Percentiles rank a stretch among this genome's conserved stretches.
Conservation (phyloP, 78 protist species). For the Cavenderia fasciculata region DNA sequence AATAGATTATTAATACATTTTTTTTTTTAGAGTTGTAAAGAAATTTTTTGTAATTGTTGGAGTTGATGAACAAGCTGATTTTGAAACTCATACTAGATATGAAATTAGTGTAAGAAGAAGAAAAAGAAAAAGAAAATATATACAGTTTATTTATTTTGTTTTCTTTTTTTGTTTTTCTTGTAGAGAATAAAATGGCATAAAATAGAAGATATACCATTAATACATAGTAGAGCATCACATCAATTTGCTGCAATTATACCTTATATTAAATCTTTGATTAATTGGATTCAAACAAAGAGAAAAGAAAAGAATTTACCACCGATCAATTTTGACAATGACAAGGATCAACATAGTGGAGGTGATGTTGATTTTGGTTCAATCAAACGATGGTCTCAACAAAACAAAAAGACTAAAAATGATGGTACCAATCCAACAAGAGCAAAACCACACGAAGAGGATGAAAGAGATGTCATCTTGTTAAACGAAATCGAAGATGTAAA, state of each 20-base stretch:
- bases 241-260: constrained; percentile 76
- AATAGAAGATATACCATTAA: constrained; percentile 55
- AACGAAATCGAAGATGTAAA: constrained; percentile 10
- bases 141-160: neutral
- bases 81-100: constrained; percentile 75
- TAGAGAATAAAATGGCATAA: constrained; percentile 72
- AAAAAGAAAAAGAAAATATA: neutral
- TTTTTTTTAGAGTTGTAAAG: constrained; percentile 25
- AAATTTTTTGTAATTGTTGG: constrained; percentile 61
- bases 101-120: constrained; percentile 50
- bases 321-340: neutral
- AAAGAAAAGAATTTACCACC: constrained; percentile 20
- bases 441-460: constrained; percentile 7
- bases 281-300: constrained; percentile 6
- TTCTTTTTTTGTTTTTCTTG: neutral
- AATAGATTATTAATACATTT: too few relatives aligned
- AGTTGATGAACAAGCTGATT: constrained; percentile 59
- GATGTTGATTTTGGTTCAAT: constrained; percentile 14
- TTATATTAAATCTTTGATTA: constrained; percentile 24
- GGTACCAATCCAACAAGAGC: neutral
- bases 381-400: constrained; percentile 7
- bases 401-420: neutral
- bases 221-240: constrained; percentile 68
- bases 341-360: neutral
- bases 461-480: neutral